A percentile compares a stretch with the other conserved stretches of the same genome.
phyloP scores from a whole-genome alignment of 768 basidiomycete species.

The Omphalotus guepiniiformis region DNA sequence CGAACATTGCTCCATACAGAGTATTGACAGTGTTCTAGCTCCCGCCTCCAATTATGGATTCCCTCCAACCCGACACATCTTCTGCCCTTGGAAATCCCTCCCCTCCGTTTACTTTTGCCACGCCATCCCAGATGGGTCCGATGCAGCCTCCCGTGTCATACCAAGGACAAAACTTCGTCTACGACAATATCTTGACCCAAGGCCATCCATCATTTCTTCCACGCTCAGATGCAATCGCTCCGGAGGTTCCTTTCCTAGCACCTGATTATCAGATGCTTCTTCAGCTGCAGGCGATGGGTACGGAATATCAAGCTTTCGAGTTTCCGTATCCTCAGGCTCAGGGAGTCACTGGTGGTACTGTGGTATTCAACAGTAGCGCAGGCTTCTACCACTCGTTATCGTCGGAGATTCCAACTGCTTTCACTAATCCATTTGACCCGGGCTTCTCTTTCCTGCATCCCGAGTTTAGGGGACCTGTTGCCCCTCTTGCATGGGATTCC shows the following conservation, averaged over 20 bases:
- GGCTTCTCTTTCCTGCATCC: too few relatives aligned
- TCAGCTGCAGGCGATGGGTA: too few relatives aligned
- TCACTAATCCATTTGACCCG: too few relatives aligned
- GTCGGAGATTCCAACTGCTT: too few relatives aligned
- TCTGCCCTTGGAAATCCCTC: not conserved
- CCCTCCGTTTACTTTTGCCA: not conserved
- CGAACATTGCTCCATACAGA: not conserved
- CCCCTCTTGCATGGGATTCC: not conserved
- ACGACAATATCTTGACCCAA: not conserved
- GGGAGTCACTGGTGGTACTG: too few relatives aligned
- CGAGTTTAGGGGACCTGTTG: too few relatives aligned
- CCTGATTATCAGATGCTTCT: too few relatives aligned
- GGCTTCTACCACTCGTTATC: too few relatives aligned
- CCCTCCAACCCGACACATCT: conserved; percentile 8
- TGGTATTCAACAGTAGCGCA: too few relatives aligned
- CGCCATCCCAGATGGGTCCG: not conserved
- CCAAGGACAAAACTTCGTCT: not conserved
- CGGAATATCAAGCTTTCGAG: too few relatives aligned
- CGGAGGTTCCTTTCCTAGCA: not conserved
- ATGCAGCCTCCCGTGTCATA: not conserved
- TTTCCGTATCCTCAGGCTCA: too few relatives aligned
- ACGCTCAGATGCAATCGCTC: not conserved
- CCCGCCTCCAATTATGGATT: conserved; percentile 2
- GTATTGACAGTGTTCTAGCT: not conserved
- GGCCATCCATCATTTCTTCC: not conserved